Evolutionary conservation across 805 yeast genomes (phyloP), one percentile per base, ranked within the genome.

Genomic region (Wickerhamomyces bisporus): DNA sequence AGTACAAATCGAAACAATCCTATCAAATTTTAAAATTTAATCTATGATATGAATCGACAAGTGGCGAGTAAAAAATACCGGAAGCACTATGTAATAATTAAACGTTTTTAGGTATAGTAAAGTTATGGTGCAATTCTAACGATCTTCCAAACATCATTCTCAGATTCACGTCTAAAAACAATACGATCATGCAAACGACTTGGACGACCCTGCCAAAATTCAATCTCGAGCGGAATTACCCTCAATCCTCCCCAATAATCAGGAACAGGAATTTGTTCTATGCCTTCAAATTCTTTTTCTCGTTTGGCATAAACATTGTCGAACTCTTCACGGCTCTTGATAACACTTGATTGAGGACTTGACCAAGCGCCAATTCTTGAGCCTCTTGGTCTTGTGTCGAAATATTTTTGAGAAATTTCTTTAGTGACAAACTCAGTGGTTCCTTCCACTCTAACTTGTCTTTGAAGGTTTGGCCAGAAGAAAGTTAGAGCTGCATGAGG

Each of bases 281-380:
- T 58, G 29, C 71, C 78, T 45, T 77, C 74, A 45, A 86, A 86
- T 56, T 77, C 70, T 39, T 71, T 63, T 39, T 70, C 79, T 43
- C 65, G 71, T 20, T 66, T 56, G 10, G 60, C 55, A 36, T 77
- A 77, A 13, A 70, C 51, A 0, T 57, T 52, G 26, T 88, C 84
- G 43, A 91, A 73, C 49, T 76, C 84, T 13, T 74, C 74, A 45
- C 96, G 70, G 30, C 66, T 60, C 12, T 57, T 52, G 26, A 89
- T 68, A 3, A 67, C 70, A 38, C 73, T 69, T 25, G 89, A 77
- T 67, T 93, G 98, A 4, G 95, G 94, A 21, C 94, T 81, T 0
- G 97, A 84, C 95, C 96, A 89, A 0, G 98, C 98, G 23, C 98
- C 98, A 44, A 93, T 79, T 56, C 84, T 80, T 23, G 95, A 84